Percentiles rank a stretch among this genome's conserved stretches.
These are phyloP conservation scores for Kwoniella dendrophila DNA, from an alignment of 768 basidiomycete genomes.

Conservation along the genomic window DNA sequence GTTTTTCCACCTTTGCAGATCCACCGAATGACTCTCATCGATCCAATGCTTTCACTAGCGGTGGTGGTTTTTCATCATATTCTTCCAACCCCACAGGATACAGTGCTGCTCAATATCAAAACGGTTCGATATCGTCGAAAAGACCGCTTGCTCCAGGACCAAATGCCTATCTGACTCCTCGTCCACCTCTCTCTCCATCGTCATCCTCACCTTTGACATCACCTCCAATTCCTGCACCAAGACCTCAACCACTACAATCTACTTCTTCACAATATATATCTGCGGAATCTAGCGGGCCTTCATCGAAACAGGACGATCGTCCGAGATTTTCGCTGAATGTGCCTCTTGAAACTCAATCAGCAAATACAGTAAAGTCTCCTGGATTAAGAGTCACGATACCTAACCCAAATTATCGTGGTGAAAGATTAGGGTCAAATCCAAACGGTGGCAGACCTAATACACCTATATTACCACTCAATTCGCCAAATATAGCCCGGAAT, in stretches of 20 bases:
- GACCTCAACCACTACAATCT: background rate
- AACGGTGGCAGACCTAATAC: too few species aligned
- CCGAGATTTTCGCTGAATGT: too few species aligned
- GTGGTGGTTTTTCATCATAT: background rate
- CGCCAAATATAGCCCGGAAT: background rate
- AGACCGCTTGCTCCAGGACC: background rate
- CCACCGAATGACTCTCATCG: background rate
- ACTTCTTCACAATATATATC: too few species aligned
- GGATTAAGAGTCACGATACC: conserved; percentile 6
- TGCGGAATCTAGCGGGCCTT: too few species aligned
- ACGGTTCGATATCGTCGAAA: background rate
- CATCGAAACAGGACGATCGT: background rate
- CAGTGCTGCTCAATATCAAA: background rate
- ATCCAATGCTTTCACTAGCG: background rate
- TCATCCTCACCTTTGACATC: background rate
- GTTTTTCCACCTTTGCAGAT: background rate
- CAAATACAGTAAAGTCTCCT: background rate
- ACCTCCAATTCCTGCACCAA: background rate
- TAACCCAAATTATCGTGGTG: conserved; percentile 6
- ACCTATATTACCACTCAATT: background rate
- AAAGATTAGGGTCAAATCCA: too few species aligned
- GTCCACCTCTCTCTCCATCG: background rate
- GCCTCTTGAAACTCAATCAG: background rate
- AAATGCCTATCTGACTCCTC: background rate
- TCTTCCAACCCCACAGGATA: background rate